phyloP scores from a whole-genome alignment of 1,284 basidiomycete genomes.

The Tilletia indica region DNA sequence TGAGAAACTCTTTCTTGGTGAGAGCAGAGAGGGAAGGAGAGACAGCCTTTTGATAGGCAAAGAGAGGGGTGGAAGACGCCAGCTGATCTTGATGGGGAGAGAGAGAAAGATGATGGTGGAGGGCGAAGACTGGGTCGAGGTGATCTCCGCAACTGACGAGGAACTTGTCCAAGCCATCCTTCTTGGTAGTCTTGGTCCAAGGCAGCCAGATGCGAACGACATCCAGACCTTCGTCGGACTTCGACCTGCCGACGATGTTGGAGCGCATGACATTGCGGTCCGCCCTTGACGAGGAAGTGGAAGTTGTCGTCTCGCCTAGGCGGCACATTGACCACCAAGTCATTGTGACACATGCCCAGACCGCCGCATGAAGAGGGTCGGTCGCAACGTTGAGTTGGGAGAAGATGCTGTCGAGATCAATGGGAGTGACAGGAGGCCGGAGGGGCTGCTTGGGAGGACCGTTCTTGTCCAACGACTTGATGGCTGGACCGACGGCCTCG shows the following conservation, averaged over 20 bases:
- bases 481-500: neutral
- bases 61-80: neutral
- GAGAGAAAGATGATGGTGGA: neutral
- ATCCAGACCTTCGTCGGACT: neutral
- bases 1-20: neutral
- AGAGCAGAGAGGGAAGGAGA: neutral
- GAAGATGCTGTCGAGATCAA: neutral
- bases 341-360: neutral
- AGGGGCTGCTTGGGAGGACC: neutral
- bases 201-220: neutral
- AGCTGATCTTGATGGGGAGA: neutral
- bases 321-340: constrained; percentile 7
- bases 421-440: neutral
- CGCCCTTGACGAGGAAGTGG: neutral
- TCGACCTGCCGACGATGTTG: neutral
- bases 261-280: neutral
- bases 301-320: neutral
- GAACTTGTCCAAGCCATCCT: neutral
- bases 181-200: neutral
- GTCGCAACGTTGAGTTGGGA: neutral
- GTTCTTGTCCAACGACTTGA: neutral
- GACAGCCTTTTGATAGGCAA: neutral
- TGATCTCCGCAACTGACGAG: neutral
- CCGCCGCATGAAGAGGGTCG: neutral
- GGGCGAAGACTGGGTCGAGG: neutral